Base-by-base conservation (phyloP, 768 basidiomycete genomes). In the Tricholoma sp. region DNA sequence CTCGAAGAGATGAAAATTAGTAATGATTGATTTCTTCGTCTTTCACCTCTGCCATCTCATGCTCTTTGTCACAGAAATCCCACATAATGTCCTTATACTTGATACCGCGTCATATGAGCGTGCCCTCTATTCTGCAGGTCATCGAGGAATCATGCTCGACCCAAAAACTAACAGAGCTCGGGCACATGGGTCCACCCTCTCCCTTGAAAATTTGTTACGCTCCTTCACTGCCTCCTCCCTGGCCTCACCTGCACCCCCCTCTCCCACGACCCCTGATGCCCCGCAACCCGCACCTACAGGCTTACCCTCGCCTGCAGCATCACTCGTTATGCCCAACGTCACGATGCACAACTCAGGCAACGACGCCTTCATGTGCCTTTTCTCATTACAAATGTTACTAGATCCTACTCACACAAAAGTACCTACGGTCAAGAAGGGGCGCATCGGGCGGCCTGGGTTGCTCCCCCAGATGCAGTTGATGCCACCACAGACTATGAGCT, bases 341-440 rank as follows among this genome's bases (percentile, higher is more conserved):
- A 65, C 69, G 12, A 65, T 86, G 57, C 82, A 88, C 66, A 91
- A 91, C 63, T 74, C 90, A n/a, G 90, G 90, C 12, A 93, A 93
- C 67, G 86, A 89, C 59, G 86, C 91, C 3, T 82, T 88, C 63
- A 74, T 88, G 75, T 72, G 74, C 51, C 78, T 93, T 29, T 81
- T 88, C 41, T 81, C 76, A 11, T 73, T 92, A 31, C 90, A 93
- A 63, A 74, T 81, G 62, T 77, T 93, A 37, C 68, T 89, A 11
- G 85, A 86, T 53, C 85, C 84, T 0, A 68, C 69, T 18, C 69
- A 71, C 11, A 78, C 80, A 18, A 59, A 60, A 20, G 63, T 67
- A 3, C 78, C 79, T 0, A 67, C 61, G 6, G 52, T 71, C 17
- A 75, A 72, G 65, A 71, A 68, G 53, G 56, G 56, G 11, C 65